Percentiles rank a stretch among this genome's conserved stretches.
These are phyloP conservation scores for Trypanosoma platydactyli DNA, from an alignment of 208 protist genomes.

Conservation along the genomic window DNA sequence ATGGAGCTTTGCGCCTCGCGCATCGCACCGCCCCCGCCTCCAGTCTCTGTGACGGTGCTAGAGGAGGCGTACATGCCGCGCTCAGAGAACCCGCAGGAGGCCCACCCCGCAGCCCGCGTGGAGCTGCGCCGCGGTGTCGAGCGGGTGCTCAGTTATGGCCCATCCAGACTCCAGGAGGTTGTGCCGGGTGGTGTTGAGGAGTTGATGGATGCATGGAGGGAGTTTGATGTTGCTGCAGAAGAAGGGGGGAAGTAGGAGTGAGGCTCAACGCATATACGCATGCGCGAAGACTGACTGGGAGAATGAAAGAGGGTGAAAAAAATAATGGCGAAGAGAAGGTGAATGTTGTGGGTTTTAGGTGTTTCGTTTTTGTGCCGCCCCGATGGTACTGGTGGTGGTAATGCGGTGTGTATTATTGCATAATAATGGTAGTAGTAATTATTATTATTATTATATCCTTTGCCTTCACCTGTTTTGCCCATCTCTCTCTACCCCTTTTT, in stretches of 20 bases:
- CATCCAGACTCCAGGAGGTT: slow-evolving; percentile 35
- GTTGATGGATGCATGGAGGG: slow-evolving; percentile 82
- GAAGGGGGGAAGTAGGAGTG: slow-evolving; percentile 17
- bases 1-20: slow-evolving; percentile 84
- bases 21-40: slow-evolving; percentile 75
- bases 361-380: background rate
- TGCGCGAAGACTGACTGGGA: no score
- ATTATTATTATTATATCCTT: no score
- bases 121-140: slow-evolving; percentile 65
- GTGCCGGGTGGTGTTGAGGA: slow-evolving; percentile 45
- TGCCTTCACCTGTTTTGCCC: background rate
- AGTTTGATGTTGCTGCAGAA: slow-evolving; percentile 49
- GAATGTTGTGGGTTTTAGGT: background rate
- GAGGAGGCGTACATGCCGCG: slow-evolving; percentile 56
- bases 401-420: no score
- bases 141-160: slow-evolving; percentile 56
- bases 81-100: slow-evolving; percentile 9
- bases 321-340: background rate
- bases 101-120: slow-evolving; percentile 55
- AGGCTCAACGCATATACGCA: background rate
- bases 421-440: no score
- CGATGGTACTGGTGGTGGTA: background rate
- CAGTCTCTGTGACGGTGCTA: slow-evolving; percentile 53
- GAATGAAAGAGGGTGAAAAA: slow-evolving; percentile 16
- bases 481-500: background rate